Conservation (phyloP, 768 basidiomycete species). For the Dioszegia hungarica region DNA sequence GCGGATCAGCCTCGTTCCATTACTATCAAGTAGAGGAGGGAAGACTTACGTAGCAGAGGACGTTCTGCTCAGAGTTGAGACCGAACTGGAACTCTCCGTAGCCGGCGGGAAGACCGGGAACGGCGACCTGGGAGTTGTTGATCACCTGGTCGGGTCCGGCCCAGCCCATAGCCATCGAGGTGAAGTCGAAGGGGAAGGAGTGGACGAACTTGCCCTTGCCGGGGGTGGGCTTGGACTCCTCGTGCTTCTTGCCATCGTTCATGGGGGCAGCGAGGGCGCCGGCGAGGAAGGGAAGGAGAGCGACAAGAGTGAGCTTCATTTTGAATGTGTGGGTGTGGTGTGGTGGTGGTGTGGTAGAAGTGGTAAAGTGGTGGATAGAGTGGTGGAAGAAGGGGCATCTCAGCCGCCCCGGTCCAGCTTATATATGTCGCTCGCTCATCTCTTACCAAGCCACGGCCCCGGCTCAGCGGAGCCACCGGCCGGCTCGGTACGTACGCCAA, state of each 20-base stretch:
- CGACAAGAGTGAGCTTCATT: slow-evolving; percentile 19
- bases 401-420: not conserved
- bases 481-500: no score
- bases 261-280: slow-evolving; percentile 24
- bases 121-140: slow-evolving; percentile 33
- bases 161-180: slow-evolving; percentile 36
- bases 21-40: not conserved
- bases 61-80: slow-evolving; percentile 33
- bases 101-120: slow-evolving; percentile 29
- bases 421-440: not conserved
- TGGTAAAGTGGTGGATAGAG: not conserved
- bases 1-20: not conserved
- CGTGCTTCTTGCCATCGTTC: slow-evolving; percentile 6
- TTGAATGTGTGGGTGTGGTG: slow-evolving; percentile 2
- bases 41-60: slow-evolving; percentile 40
- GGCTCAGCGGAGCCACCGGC: no score
- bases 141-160: slow-evolving; percentile 30
- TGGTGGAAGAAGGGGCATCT: not conserved
- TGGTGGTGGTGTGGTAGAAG: not conserved
- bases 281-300: slow-evolving; percentile 14
- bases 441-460: no score
- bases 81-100: slow-evolving; percentile 42
- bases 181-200: slow-evolving; percentile 38
- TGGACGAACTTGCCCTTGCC: not conserved
- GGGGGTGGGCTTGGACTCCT: slow-evolving; percentile 9